A percentile compares a stretch with the other conserved stretches of the same genome.
Evolutionary conservation across 2,329 filamentous ascomycete species (phyloP).

Genomic region (Graphilbum sp.): DNA sequence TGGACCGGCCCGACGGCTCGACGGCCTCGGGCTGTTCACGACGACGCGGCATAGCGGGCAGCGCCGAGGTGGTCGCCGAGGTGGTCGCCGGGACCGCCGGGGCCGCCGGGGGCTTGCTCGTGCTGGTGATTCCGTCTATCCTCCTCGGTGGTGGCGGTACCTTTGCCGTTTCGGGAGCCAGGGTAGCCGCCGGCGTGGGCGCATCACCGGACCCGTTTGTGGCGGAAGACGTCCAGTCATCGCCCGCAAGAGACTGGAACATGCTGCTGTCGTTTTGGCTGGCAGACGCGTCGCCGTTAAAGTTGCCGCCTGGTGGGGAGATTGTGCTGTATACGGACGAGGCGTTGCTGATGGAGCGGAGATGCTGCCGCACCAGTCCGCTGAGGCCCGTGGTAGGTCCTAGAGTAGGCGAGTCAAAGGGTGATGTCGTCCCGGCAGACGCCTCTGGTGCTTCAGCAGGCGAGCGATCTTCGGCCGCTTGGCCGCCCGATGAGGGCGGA

Average conservation of each 20-base stretch:
- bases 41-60: not conserved
- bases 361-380: conserved; percentile 68
- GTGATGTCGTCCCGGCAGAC: conserved; percentile 9
- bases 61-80: not conserved
- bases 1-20: conserved; percentile 4
- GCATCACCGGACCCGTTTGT: conserved; percentile 1
- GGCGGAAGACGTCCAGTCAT: conserved; percentile 7
- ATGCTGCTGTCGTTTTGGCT: conserved; percentile 2
- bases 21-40: too few relatives aligned
- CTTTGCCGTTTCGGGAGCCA: too few relatives aligned
- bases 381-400: conserved; percentile 56
- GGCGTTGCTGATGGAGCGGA: conserved; percentile 63
- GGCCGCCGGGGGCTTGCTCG: not conserved
- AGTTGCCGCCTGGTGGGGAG: not conserved
- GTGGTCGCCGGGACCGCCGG: not conserved
- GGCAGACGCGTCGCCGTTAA: not conserved
- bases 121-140: too few relatives aligned
- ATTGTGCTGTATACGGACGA: conserved; percentile 56
- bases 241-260: too few relatives aligned
- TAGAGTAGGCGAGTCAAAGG: conserved; percentile 62
- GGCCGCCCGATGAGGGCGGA: not conserved
- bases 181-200: too few relatives aligned
- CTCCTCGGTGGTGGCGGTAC: too few relatives aligned
- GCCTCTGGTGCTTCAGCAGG: not conserved
- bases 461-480: not conserved